Evolutionary conservation across 1,284 basidiomycete genomes (phyloP).

Genomic region (Sporisorium iseilematis-ciliati): DNA sequence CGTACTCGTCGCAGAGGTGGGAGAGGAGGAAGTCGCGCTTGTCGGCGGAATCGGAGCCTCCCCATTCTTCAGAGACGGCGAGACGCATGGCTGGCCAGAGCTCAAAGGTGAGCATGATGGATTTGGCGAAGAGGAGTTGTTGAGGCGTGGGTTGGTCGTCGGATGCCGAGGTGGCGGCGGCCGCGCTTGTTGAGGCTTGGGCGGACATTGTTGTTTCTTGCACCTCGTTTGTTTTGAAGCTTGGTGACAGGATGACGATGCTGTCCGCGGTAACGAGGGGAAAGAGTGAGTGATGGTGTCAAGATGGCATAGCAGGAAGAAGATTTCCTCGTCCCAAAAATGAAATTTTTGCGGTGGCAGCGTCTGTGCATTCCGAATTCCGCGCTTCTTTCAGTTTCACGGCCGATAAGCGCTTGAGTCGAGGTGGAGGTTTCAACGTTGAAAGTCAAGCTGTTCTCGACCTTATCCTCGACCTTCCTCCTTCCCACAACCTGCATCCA

Average conservation of each 20-base stretch:
- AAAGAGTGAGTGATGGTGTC: not conserved
- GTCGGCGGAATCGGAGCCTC: constrained; percentile 61
- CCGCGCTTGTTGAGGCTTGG: constrained; percentile 20
- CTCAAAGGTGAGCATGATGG: constrained; percentile 58
- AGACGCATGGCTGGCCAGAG: constrained; percentile 68
- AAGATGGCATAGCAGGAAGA: not conserved
- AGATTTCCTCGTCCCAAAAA: not conserved
- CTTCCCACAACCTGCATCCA: not conserved
- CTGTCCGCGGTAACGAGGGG: too few relatives aligned
- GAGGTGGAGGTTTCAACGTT: constrained; percentile 33
- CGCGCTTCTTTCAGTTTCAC: constrained; percentile 11
- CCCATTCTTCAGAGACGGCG: constrained; percentile 66
- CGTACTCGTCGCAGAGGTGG: constrained; percentile 63
- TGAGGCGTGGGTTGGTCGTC: constrained; percentile 49
- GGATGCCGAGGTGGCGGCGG: not conserved
- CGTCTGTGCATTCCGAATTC: constrained; percentile 30
- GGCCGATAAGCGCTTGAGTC: constrained; percentile 21
- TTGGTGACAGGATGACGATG: not conserved
- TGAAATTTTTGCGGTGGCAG: constrained; percentile 12
- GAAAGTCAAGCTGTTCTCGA: too few relatives aligned
- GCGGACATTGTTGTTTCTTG: constrained; percentile 23
- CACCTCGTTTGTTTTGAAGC: not conserved
- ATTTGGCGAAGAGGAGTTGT: constrained; percentile 65
- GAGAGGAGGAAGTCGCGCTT: constrained; percentile 65
- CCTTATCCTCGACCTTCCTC: not conserved